These are phyloP conservation scores for Diaporthe caulivora DNA, from an alignment of 2,329 filamentous ascomycete genomes.

Conservation along the genomic window DNA sequence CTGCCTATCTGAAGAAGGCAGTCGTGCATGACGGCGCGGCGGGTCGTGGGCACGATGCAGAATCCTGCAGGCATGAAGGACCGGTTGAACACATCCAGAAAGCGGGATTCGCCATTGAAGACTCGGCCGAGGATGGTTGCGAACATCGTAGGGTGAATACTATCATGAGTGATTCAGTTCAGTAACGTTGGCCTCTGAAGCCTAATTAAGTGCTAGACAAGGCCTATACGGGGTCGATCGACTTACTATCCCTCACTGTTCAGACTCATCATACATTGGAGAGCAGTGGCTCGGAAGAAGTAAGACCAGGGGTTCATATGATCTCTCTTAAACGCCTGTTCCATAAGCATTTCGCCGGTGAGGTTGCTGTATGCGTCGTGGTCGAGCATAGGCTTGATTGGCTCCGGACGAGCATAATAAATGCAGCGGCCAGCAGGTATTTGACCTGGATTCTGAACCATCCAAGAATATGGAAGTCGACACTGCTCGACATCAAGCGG, in stretches of 20 bases:
- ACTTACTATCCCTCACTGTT: constrained; percentile 4
- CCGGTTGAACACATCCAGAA: constrained; percentile 10
- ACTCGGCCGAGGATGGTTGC: constrained; percentile 24
- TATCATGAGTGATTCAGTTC: background rate
- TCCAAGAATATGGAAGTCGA: constrained; percentile 27
- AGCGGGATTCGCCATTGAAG: background rate
- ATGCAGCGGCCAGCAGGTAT: background rate
- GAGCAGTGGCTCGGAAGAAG: constrained; percentile 3
- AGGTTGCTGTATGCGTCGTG: background rate
- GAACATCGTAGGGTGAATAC: background rate
- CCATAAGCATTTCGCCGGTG: constrained; percentile 7
- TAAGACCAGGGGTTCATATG: background rate
- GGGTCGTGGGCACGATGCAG: background rate
- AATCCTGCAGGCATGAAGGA: constrained; percentile 12
- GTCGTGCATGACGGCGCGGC: background rate
- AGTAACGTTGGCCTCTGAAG: background rate
- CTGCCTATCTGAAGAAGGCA: background rate
- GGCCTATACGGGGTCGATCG: rapidly evolving
- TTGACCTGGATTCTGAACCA: constrained; percentile 14
- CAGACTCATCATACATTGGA: constrained; percentile 15
- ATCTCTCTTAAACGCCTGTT: background rate
- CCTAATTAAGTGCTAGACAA: background rate
- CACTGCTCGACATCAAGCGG: background rate
- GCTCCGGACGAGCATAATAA: background rate
- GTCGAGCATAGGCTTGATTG: background rate